A percentile compares a stretch with the other conserved stretches of the same genome.
phyloP scores from a whole-genome alignment of 176 grass and related monocot genomes.

The Rhynchospora tenuis region DNA sequence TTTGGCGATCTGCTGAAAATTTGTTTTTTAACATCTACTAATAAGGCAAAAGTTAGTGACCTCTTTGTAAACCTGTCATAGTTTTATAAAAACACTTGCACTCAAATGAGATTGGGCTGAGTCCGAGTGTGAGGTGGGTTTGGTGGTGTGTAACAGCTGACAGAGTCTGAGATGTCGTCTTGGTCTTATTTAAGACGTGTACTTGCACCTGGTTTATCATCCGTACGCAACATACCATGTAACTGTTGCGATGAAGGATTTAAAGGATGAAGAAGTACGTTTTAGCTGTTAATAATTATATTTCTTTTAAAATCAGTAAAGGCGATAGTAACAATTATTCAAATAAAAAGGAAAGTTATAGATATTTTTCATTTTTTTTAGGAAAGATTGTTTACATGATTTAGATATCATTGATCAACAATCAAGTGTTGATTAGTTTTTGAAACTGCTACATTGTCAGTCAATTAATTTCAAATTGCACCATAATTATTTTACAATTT shows the following conservation, averaged over 20 bases:
- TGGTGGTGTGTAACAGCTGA: slow-evolving; percentile 18
- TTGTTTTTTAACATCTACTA: background rate
- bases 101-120: background rate
- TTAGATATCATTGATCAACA: too few relatives aligned
- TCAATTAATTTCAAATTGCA: too few relatives aligned
- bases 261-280: background rate
- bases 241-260: background rate
- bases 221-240: background rate
- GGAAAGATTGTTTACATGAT: too few relatives aligned
- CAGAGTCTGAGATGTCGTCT: slow-evolving; percentile 15
- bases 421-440: too few relatives aligned
- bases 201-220: background rate
- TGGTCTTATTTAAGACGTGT: background rate
- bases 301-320: too few relatives aligned
- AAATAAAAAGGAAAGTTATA: too few relatives aligned
- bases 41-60: background rate
- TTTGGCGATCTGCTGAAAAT: background rate
- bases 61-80: background rate
- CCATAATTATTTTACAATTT: too few relatives aligned
- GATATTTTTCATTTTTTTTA: too few relatives aligned
- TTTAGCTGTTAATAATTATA: too few relatives aligned
- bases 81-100: background rate
- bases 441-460: too few relatives aligned
- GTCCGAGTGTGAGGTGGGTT: background rate
- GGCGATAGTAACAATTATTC: too few relatives aligned